Base-by-base conservation (phyloP, 306 rosid species). In the Boehmeria nivea region DNA sequence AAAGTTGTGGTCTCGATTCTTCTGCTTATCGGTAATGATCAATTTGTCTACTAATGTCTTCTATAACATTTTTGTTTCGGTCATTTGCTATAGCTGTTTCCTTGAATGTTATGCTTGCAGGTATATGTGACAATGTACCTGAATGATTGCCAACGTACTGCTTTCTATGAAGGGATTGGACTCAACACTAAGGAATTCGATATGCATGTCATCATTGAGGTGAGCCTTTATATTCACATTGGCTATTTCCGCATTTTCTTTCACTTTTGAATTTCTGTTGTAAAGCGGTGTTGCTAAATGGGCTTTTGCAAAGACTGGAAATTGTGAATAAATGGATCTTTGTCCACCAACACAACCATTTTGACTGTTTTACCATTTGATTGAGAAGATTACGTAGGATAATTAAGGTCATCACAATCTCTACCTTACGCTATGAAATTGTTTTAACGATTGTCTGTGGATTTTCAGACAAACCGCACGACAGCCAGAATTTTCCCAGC, bases 191-290 rank as follows among this genome's bases (percentile, higher is more conserved):
- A 91, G 72, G 99, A 91, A 63, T 87, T 81, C 59, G 96, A 91
- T 67, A 91, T 84, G 99, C 99, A 91, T 73, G 99, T 87, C 75
- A 91, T 91, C 79, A 91, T 87, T 56, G 96, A 91, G 94, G 99
- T 91, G 48, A 76, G 81, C 40, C 47, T 71, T 21, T 55, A 51
- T 14, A 25, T 45, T n/a, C 51, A 39, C 51, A 26, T 47, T 31
- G 15, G 44, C 38, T 44, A 16, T 18, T n/a, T 74, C 18, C 36
- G 12, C 36, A 16, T 37, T 19, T 7, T 28, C 48, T 39, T 37
- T 21, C 42, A 52, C 20, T 43, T 23, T 46, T n/a, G 12, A 27
- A 36, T 60, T 26, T 21, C 6, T 20, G 12, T n/a, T 43, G 42
- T 11, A 15, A 24, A 26, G 8, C 51, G 9, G 24, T 20, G 16